Evolutionary conservation across 306 rosid genomes (phyloP), one percentile per base, ranked within the genome.

Genomic region (Hippophae rhamnoides): DNA sequence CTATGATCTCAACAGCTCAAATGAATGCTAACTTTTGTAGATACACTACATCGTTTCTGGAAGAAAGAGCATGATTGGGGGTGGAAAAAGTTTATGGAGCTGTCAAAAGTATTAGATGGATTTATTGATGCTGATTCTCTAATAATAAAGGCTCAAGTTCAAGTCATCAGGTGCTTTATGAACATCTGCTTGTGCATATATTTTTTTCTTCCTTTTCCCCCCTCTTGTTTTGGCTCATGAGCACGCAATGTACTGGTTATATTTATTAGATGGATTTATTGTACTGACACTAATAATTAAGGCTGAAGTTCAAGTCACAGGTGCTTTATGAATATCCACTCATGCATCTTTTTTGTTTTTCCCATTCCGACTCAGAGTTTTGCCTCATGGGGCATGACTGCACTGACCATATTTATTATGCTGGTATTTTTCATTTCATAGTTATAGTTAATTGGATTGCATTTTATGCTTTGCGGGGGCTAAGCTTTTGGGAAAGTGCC

Each of bases 31-130:
- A 61, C 23, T 57, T 76, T 74, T 69, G 69, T 82, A 93, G 99
- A 93, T 77, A 93, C 99, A 13, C 79, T 93, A 66, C 99, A 93
- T 75, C 94, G 99, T 31, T 93, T 93, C 73, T 93, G 99, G 97
- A 93, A 93, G 90, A 93, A 93, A 81, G 99, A 93, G 75, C 99
- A 93, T 66, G 99, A 93, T 72, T 93, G 99, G 99, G 99, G 99
- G 56, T 93, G 99, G 99, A 93, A 93, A 68, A 93, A 93, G 72
- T 93, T 93, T 69, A 93, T 89, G 99, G 99, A 93, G 83, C 83
- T 86, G 61, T 80, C 99, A 13, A 89, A 93, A 85, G 97, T 93
- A 61, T 71, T 79, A 62, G 99, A 93, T 56, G 99, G 99, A 59
- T 93, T 93, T 77, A 86, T 93, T 72, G 99, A 93, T 54, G 45